Base-by-base conservation (phyloP, 208 protist species). In the Leptomonas pyrrhocoris region DNA sequence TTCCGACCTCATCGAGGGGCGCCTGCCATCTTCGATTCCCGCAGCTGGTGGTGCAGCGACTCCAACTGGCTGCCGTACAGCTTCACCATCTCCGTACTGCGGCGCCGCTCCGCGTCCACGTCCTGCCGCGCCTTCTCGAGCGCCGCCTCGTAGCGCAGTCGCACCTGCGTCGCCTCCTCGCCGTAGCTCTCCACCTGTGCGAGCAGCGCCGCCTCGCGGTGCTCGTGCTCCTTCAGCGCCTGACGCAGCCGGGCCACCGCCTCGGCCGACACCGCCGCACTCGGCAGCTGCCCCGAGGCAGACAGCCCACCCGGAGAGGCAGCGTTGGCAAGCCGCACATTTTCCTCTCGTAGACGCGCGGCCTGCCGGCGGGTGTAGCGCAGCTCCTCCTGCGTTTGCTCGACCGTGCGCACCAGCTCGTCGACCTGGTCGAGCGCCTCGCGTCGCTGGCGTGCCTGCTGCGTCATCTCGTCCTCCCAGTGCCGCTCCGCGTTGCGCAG, bases 41-140 rank as follows among this genome's bases (percentile, higher is more conserved):
- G 73, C 21, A 94, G 79, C 66, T 91, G 84, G 7, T 77, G 60
- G 50, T 91, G 84, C 40, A 92, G 60, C 15, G 79, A 81, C 68
- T 90, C 72, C 25, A 90, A 56, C 69, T 94, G 83, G 53, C 71
- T 70, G 62, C 81, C 70, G 58, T 88, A 91, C 21, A 90, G 77
- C 65, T 79, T 71, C 61, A 90, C 89, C 61, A 92, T 54, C 51
- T 90, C 80, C 43, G 75, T 73, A 59, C 72, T 78, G 45, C 83
- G 70, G 19, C 60, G 57, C 16, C 83, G 76, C 76, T 93, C 88
- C 38, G 45, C 55, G 15, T 68, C 83, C 18, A 91, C 49, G 62
- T 86, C 79, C 18, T 74, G 74, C 71, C 68, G 72, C 9, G 77
- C 61, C 38, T 60, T 28, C 43, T 73, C 65, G 11, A 88, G 31